A percentile compares a stretch with the other conserved stretches of the same genome.
phyloP scores from a whole-genome alignment of 2,329 filamentous ascomycete genomes.

The Botryotinia globosa region DNA sequence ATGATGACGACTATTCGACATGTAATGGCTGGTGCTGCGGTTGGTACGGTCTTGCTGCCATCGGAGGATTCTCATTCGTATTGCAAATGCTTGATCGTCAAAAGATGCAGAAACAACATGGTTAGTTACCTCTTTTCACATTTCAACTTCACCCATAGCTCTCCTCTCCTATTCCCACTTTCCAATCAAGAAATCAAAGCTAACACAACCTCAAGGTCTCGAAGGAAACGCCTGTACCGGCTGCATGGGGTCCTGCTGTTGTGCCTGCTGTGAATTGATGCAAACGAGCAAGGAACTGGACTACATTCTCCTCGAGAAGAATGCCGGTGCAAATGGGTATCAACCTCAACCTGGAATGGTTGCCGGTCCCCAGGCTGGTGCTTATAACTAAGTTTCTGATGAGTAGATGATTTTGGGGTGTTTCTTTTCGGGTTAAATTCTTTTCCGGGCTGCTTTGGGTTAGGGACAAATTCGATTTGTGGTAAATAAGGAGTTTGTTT shows the following conservation, averaged over 20 bases:
- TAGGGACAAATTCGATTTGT: not conserved
- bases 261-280: constrained; percentile 22
- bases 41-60: not conserved
- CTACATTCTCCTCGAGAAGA: constrained; percentile 13
- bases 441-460: not conserved
- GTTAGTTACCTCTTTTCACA: not conserved
- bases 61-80: constrained; percentile 12
- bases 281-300: constrained; percentile 23
- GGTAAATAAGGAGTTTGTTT: not conserved
- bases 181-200: not conserved
- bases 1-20: not conserved
- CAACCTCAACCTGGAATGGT: constrained; percentile 7
- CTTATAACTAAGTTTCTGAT: not conserved
- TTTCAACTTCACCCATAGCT: not conserved
- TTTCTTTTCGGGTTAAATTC: not conserved
- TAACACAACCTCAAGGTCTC: constrained; percentile 4
- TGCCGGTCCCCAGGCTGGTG: not conserved
- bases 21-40: constrained; percentile 17
- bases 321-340: not conserved
- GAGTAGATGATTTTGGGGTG: not conserved
- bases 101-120: constrained; percentile 16
- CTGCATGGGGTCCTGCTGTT: constrained; percentile 14
- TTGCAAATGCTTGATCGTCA: constrained; percentile 17
- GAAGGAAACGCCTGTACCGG: constrained; percentile 4
- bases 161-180: not conserved